Evolutionary conservation across 805 yeast species (phyloP).

Genomic region (Yamadazyma scolyti): DNA sequence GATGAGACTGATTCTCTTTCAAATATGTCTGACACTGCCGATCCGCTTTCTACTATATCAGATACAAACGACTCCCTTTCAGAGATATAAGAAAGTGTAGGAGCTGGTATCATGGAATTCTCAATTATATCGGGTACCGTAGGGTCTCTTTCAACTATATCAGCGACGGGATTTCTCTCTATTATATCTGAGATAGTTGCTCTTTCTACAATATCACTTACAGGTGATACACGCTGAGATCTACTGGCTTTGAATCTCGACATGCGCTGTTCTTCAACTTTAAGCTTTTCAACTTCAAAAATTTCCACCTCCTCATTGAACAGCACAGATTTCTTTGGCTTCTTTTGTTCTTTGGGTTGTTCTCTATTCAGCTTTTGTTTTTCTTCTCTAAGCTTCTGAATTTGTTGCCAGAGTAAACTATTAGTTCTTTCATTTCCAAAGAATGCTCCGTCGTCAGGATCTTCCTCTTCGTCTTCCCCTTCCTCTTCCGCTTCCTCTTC

Average conservation of each 20-base stretch:
- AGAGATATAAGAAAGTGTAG: too few relatives aligned
- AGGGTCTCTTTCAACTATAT: conserved; percentile 7
- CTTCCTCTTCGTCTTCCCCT: conserved; percentile 28
- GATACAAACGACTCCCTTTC: too few relatives aligned
- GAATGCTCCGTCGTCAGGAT: conserved; percentile 18
- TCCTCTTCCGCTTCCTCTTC: conserved; percentile 30
- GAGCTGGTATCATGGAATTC: too few relatives aligned
- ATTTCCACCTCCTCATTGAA: conserved; percentile 53
- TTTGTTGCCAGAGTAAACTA: conserved; percentile 38
- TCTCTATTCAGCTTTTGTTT: conserved; percentile 7
- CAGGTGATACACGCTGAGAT: conserved; percentile 11
- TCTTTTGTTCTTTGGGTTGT: background rate
- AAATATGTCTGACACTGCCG: too few relatives aligned
- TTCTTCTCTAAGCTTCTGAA: conserved; percentile 22
- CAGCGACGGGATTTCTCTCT: conserved; percentile 3
- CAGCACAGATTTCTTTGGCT: conserved; percentile 45
- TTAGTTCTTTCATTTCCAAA: conserved; percentile 11
- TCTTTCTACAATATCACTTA: conserved; percentile 8
- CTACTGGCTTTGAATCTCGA: conserved; percentile 14
- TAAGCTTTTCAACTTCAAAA: conserved; percentile 57
- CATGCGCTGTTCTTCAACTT: conserved; percentile 36
- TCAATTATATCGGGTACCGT: too few relatives aligned
- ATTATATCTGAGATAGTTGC: conserved; percentile 2
- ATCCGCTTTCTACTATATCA: too few relatives aligned
- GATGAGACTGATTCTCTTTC: too few relatives aligned